These are phyloP conservation scores for Trematosphaeria pertusa DNA, from an alignment of 2,329 filamentous ascomycete species.

Conservation along the genomic window DNA sequence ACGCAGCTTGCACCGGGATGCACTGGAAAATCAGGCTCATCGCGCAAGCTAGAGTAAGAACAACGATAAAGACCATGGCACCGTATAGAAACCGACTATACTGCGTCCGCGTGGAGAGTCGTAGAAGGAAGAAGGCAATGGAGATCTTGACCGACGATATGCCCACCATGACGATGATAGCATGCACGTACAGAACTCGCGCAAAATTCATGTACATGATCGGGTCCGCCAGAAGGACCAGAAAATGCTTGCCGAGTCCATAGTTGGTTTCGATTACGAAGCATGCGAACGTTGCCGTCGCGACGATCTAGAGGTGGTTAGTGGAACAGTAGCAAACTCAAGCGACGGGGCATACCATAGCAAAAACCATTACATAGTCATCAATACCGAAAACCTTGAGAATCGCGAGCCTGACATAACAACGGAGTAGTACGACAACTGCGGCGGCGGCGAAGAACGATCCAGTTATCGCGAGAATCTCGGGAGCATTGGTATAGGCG, in stretches of 20 bases:
- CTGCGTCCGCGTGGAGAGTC: constrained; percentile 47
- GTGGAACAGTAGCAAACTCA: too few relatives aligned
- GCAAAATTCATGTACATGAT: constrained; percentile 45
- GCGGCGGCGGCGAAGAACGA: constrained; percentile 49
- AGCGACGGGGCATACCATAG: constrained; percentile 43
- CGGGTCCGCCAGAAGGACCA: constrained; percentile 40
- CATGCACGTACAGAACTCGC: constrained; percentile 53
- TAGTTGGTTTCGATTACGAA: constrained; percentile 54
- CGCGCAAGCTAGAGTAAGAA: constrained; percentile 52
- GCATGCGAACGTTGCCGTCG: constrained; percentile 42
- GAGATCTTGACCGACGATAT: constrained; percentile 58
- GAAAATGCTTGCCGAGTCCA: constrained; percentile 57
- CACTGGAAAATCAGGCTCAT: constrained; percentile 59
- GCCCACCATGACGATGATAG: constrained; percentile 55
- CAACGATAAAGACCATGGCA: constrained; percentile 53
- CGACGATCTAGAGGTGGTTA: constrained; percentile 18
- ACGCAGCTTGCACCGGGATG: constrained; percentile 53
- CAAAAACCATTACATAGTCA: constrained; percentile 55
- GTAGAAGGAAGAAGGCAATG: constrained; percentile 54
- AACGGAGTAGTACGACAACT: constrained; percentile 50
- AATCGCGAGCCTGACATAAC: constrained; percentile 57
- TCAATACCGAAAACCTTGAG: constrained; percentile 58
- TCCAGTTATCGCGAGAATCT: constrained; percentile 52
- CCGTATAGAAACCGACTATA: constrained; percentile 53
- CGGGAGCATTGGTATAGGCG: constrained; percentile 44